Conservation (phyloP, 768 basidiomycete species). For the Macrolepiota dolichaula region DNA sequence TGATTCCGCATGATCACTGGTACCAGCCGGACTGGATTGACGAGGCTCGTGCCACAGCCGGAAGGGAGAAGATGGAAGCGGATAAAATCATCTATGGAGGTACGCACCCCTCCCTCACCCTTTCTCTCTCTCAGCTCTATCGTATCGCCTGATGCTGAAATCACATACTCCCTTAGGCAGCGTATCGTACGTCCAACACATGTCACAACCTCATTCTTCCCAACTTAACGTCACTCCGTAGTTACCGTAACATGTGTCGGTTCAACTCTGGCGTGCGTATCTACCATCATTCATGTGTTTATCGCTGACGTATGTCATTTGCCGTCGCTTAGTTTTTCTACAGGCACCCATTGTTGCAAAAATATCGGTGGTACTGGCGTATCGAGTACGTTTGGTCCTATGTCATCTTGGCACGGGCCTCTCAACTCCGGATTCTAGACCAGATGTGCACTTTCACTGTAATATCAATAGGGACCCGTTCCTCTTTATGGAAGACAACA, state of each 20-base stretch:
- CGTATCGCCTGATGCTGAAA: not conserved
- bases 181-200: slow-evolving; percentile 21
- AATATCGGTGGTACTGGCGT: slow-evolving; percentile 79
- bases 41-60: slow-evolving; percentile 55
- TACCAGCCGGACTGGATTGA: slow-evolving; percentile 73
- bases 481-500: slow-evolving; percentile 63
- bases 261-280: slow-evolving; percentile 59
- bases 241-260: slow-evolving; percentile 67
- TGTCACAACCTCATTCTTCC: not conserved
- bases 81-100: slow-evolving; percentile 41
- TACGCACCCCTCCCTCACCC: not conserved
- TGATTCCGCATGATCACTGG: slow-evolving; percentile 69
- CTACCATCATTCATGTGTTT: not conserved
- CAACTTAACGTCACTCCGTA: slow-evolving; percentile 18
- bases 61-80: slow-evolving; percentile 59
- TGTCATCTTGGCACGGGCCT: slow-evolving; percentile 13
- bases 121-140: too few relatives aligned
- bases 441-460: slow-evolving; percentile 75
- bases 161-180: slow-evolving; percentile 14
- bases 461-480: slow-evolving; percentile 68
- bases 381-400: slow-evolving; percentile 48
- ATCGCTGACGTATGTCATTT: not conserved
- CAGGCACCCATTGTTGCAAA: slow-evolving; percentile 58
- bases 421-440: slow-evolving; percentile 33
- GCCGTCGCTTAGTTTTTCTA: slow-evolving; percentile 56